Evolutionary conservation across 352 stramenopile species (phyloP).

Genomic region (Globisporangium irregulare): DNA sequence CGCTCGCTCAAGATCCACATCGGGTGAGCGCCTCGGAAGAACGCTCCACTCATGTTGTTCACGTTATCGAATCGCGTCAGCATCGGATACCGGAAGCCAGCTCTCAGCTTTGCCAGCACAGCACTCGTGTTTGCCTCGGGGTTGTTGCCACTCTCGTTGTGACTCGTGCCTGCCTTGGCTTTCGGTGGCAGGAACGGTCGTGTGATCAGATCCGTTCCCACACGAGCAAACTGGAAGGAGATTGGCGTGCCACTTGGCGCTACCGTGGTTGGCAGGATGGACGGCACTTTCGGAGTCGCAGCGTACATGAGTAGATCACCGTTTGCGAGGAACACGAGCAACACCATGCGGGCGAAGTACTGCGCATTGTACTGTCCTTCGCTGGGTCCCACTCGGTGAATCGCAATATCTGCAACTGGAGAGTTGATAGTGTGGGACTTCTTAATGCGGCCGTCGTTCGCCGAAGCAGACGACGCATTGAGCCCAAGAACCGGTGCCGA

Average conservation of each 20-base stretch:
- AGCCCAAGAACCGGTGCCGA: constrained; percentile 62
- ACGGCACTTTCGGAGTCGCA: constrained; percentile 46
- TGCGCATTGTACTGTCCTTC: constrained; percentile 72
- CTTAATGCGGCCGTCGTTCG: constrained; percentile 77
- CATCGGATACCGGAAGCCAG: constrained; percentile 85
- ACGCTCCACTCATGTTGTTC: constrained; percentile 80
- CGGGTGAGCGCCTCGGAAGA: constrained; percentile 80
- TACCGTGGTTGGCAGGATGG: constrained; percentile 18
- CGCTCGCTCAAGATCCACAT: constrained; percentile 84
- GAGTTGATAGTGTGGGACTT: constrained; percentile 82
- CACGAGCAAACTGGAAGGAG: constrained; percentile 64
- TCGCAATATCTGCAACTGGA: constrained; percentile 76
- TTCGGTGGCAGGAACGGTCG: constrained; percentile 66
- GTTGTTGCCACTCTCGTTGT: constrained; percentile 50
- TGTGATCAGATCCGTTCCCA: constrained; percentile 74
- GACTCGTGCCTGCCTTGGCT: constrained; percentile 34
- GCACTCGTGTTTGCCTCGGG: constrained; percentile 64
- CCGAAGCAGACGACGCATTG: constrained; percentile 60
- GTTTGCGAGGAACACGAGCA: constrained; percentile 83
- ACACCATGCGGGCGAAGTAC: constrained; percentile 73
- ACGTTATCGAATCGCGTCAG: constrained; percentile 79
- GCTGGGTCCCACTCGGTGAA: constrained; percentile 75
- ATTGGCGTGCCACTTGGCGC: constrained; percentile 10
- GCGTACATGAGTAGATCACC: constrained; percentile 82
- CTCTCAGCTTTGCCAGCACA: constrained; percentile 67